Evolutionary conservation across 2,329 filamentous ascomycete species (phyloP), one percentile per base, ranked within the genome.

Genomic region (Penicillium sp.): DNA sequence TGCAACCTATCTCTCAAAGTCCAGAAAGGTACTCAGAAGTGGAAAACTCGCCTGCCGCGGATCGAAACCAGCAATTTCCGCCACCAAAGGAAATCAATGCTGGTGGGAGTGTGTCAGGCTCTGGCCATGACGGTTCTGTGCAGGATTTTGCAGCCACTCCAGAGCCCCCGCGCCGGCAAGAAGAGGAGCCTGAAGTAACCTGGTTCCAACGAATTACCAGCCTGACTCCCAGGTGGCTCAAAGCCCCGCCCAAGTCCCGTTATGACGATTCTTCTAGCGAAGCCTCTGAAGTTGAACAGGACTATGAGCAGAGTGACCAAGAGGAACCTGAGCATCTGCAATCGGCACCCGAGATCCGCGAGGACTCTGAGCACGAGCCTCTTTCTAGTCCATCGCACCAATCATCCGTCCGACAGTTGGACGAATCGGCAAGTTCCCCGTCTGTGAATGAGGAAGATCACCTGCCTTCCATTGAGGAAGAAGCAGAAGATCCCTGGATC

Each of bases 181-280:
- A 53, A 42, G 33, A 57, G 42, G 33, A 59, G 64, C 35, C 61
- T 62, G 53, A 47, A 42, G 65, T 72, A 60, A 72, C 74, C 57
- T 77, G 73, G 75, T 75, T 75, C 50, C 66, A 69, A 53, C 71
- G 59, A 58, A 69, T 74, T 23, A 69, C 69, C 25, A 72, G 63
- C 59, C 60, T 74, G 31, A 74, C 71, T 2, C 71, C 72, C 16
- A 62, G 65, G 53, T 74, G 72, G 72, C 53, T 74, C 50, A 72
- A 68, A 66, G 69, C 70, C n/a, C 71, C 72, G 10, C 47, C 49
- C 5, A 57, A 59, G 45, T 59, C 58, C 33, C 58, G 58, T 23
- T 59, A 60, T 50, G 60, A 64, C 25, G 39, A 42, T 13, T 63
- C 61, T 27, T 65, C 62, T 8, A 64, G 58, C 35, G 55, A 55